phyloP scores from a whole-genome alignment of 2,329 filamentous ascomycete genomes.

The Microcyclosporella mali region DNA sequence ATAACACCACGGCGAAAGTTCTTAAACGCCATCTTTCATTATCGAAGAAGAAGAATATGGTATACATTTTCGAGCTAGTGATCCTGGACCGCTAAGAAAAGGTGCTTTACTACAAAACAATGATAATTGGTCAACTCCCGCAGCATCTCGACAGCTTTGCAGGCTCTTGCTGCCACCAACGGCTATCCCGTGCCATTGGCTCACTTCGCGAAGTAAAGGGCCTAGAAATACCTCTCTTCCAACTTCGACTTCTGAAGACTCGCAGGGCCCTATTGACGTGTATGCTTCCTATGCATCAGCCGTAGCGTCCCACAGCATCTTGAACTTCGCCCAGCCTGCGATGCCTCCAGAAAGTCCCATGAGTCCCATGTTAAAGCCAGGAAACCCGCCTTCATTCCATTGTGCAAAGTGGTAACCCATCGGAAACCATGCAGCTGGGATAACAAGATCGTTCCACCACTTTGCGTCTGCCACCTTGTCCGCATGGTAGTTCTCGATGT shows the following conservation, averaged over 20 bases:
- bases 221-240: too few species aligned
- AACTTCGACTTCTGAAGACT: not conserved
- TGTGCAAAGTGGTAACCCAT: constrained; percentile 38
- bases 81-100: too few species aligned
- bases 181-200: too few species aligned
- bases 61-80: too few species aligned
- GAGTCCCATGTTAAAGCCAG: constrained; percentile 40
- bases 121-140: too few species aligned
- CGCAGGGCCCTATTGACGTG: not conserved
- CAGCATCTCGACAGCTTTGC: too few species aligned
- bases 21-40: too few species aligned
- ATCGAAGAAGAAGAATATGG: too few species aligned
- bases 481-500: constrained; percentile 27
- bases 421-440: constrained; percentile 40
- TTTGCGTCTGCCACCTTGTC: constrained; percentile 36
- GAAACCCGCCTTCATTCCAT: constrained; percentile 33
- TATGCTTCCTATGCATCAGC: constrained; percentile 12
- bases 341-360: constrained; percentile 40
- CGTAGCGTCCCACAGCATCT: constrained; percentile 31
- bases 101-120: too few species aligned
- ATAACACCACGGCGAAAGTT: too few species aligned
- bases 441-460: constrained; percentile 40
- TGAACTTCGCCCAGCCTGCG: constrained; percentile 33
- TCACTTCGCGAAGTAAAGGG: too few species aligned
- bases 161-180: too few species aligned